Evolutionary conservation across 2,329 filamentous ascomycete species (phyloP).

Genomic region (Trichoderma polysporum): DNA sequence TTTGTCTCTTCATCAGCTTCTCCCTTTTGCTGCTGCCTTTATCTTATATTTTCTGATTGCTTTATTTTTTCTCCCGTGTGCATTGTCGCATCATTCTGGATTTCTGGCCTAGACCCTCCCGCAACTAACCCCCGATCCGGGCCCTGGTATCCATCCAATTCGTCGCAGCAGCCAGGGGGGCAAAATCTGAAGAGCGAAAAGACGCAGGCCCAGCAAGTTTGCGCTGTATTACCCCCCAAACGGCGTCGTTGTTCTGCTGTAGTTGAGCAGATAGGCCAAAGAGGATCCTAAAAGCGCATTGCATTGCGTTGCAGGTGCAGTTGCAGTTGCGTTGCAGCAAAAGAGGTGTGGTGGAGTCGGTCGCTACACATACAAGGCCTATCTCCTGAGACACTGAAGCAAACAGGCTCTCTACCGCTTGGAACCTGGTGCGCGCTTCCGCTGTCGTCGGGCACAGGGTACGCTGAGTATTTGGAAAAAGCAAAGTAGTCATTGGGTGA

Average conservation of each 20-base stretch:
- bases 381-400: constrained; percentile 13
- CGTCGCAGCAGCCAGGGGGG: constrained; percentile 15
- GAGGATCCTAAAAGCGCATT: constrained; percentile 4
- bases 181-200: background rate
- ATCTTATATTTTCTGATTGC: background rate
- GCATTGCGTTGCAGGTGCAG: background rate
- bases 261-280: background rate
- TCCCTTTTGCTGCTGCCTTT: background rate
- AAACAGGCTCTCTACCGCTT: background rate
- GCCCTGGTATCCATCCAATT: constrained; percentile 19
- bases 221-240: background rate
- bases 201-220: background rate
- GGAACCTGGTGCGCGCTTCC: background rate
- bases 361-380: background rate
- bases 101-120: constrained; percentile 5
- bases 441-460: constrained; percentile 9
- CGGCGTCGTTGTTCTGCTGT: background rate
- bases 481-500: background rate
- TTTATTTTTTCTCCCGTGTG: background rate
- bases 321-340: background rate
- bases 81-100: constrained; percentile 13
- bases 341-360: constrained; percentile 18
- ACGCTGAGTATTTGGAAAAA: background rate
- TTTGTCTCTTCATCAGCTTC: background rate
- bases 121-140: background rate